A percentile compares a stretch with the other conserved stretches of the same genome.
These are phyloP conservation scores for Phytophthora litchii DNA, from an alignment of 352 stramenopile species.

Conservation along the genomic window DNA sequence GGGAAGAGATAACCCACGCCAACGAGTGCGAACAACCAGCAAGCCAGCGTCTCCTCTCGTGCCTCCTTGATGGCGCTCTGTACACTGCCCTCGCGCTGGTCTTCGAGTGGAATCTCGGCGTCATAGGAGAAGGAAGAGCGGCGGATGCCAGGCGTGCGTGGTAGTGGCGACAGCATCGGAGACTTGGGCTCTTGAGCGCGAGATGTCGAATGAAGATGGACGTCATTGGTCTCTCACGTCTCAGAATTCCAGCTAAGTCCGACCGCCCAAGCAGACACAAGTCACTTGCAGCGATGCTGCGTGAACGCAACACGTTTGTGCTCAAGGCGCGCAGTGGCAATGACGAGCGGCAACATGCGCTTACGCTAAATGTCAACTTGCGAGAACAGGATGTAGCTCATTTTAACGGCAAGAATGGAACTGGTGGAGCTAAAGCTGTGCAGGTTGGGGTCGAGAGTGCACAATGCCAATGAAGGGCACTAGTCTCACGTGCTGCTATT, in stretches of 20 bases:
- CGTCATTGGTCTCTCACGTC: constrained; percentile 13
- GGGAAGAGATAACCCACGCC: constrained; percentile 87
- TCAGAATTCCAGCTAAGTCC: constrained; percentile 15
- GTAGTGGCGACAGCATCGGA: constrained; percentile 68
- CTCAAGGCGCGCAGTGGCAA: constrained; percentile 46
- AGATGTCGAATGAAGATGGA: constrained; percentile 14
- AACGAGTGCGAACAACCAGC: constrained; percentile 73
- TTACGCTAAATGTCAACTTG: constrained; percentile 65
- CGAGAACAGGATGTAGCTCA: constrained; percentile 59
- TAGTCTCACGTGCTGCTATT: constrained; percentile 4
- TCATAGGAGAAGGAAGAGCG: constrained; percentile 46
- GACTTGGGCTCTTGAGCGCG: background rate
- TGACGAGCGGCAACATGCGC: constrained; percentile 54
- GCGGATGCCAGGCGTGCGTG: constrained; percentile 45
- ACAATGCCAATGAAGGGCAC: background rate
- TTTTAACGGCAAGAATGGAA: constrained; percentile 48
- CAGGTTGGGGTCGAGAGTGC: constrained; percentile 34
- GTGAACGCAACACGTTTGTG: constrained; percentile 69
- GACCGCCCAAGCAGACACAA: background rate
- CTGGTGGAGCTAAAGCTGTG: constrained; percentile 31
- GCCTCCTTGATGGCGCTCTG: constrained; percentile 34
- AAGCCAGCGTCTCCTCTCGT: constrained; percentile 57
- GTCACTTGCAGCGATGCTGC: constrained; percentile 38
- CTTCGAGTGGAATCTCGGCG: constrained; percentile 30
- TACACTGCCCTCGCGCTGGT: constrained; percentile 34